These are phyloP conservation scores for Hamamelis virginiana DNA, from an alignment of 164 flowering plant species.

Conservation along the genomic window DNA sequence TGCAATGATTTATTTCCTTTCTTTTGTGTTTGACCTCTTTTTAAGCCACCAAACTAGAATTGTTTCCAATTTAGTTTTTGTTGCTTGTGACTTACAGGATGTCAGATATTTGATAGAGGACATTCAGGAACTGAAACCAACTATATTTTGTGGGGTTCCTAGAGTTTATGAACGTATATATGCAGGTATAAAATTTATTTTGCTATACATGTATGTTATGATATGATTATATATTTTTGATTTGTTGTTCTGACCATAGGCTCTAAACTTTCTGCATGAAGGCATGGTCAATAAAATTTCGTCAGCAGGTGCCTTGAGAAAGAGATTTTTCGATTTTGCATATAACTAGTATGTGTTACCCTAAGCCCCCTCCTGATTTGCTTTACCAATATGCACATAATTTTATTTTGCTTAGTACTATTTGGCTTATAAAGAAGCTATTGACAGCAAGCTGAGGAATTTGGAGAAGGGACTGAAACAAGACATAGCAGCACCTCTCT, in stretches of 20 bases:
- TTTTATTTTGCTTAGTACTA: not conserved
- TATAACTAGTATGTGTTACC: conserved; percentile 71
- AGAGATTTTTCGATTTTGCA: conserved; percentile 70
- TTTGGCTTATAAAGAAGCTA: conserved; percentile 7
- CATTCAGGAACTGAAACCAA: conserved; percentile 75
- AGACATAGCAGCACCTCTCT: conserved; percentile 78
- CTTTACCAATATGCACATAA: not conserved
- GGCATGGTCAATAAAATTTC: conserved; percentile 68
- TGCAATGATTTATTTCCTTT: conserved; percentile 4
- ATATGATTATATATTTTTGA: not conserved
- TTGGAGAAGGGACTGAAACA: conserved; percentile 74
- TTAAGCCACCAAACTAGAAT: not conserved
- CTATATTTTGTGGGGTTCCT: conserved; percentile 90
- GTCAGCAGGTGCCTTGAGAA: conserved; percentile 64
- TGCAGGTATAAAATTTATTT: conserved; percentile 43
- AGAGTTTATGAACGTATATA: conserved; percentile 91
- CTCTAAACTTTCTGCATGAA: conserved; percentile 26
- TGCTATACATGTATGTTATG: not conserved
- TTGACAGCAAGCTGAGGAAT: conserved; percentile 74
- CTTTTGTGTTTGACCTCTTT: not conserved
- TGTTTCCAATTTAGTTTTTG: not conserved
- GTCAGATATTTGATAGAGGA: conserved; percentile 77
- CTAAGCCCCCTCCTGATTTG: not conserved
- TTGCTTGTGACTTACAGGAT: conserved; percentile 51
- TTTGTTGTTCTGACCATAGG: conserved; percentile 8